Conservation (phyloP, 768 basidiomycete species). For the Pisolithus marmoratus region DNA sequence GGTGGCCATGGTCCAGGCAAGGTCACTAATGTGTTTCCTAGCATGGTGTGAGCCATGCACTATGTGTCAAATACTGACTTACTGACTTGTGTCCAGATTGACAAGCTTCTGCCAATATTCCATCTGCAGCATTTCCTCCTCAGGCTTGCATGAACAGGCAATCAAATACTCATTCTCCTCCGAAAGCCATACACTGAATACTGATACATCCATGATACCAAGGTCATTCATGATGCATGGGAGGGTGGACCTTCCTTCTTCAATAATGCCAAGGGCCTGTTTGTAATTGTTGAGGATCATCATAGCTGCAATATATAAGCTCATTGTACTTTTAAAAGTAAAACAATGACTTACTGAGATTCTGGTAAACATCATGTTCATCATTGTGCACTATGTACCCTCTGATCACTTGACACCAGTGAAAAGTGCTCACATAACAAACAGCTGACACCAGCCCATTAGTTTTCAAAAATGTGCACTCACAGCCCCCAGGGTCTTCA, state of each 20-base stretch:
- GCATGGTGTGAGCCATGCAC: background rate
- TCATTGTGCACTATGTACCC: no score
- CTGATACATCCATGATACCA: no score
- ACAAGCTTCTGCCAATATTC: constrained; percentile 11
- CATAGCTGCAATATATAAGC: no score
- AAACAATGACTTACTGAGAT: background rate
- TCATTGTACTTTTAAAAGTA: background rate
- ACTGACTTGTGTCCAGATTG: background rate
- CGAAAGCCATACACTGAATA: no score
- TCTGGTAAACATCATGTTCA: no score
- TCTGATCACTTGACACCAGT: background rate
- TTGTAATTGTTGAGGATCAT: no score
- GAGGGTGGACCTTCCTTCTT: no score
- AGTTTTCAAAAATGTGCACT: constrained; percentile 12
- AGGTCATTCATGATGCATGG: no score
- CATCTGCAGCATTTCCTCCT: constrained; percentile 9
- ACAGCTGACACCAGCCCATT: background rate
- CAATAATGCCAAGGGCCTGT: no score
- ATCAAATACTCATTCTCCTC: no score
- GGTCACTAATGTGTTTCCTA: background rate
- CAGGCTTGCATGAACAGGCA: background rate
- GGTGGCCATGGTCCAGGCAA: no score
- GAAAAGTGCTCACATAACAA: background rate
- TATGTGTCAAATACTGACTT: background rate
- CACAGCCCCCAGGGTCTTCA: constrained; percentile 16